Evolutionary conservation across 2,329 filamentous ascomycete species (phyloP).

Genomic region (Trichoderma hamatum): DNA sequence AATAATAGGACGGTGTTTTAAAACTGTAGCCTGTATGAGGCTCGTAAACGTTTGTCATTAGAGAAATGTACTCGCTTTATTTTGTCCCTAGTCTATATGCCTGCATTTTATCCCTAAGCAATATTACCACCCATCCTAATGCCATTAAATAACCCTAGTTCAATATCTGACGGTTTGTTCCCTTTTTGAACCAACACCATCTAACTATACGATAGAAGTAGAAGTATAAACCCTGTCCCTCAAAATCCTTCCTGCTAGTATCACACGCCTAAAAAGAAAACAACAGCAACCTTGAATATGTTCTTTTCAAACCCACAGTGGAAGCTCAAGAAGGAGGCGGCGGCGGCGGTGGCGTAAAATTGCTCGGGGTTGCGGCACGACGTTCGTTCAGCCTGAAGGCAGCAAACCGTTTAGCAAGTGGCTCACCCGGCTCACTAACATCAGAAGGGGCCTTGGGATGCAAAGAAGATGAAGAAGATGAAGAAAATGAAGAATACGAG

Average conservation of each 20-base stretch:
- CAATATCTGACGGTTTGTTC: background rate
- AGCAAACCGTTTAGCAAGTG: slow-evolving; percentile 68
- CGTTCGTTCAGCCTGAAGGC: slow-evolving; percentile 63
- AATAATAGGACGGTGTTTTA: background rate
- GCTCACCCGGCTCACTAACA: slow-evolving; percentile 50
- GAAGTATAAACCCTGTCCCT: background rate
- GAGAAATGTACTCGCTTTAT: background rate
- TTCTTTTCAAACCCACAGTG: slow-evolving; percentile 1
- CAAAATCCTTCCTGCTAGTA: background rate
- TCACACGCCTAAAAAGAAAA: background rate
- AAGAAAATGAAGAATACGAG: slow-evolving; percentile 33
- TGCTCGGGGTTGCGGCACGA: slow-evolving; percentile 31
- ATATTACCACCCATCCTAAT: background rate
- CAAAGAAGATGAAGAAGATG: slow-evolving; percentile 31
- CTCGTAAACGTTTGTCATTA: background rate
- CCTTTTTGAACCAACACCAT: background rate
- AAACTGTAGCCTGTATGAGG: background rate
- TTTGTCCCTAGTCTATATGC: slow-evolving; percentile 16
- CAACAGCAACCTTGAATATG: slow-evolving; percentile 5
- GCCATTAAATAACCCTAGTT: slow-evolving; percentile 6
- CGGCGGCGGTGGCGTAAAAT: slow-evolving; percentile 32
- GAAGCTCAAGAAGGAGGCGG: slow-evolving; percentile 32
- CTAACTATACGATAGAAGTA: background rate
- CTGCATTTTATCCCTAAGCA: slow-evolving; percentile 15
- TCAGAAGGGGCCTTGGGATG: slow-evolving; percentile 34